Conservation (phyloP, 2,329 filamentous ascomycete species). For the Trichoderma hamatum region DNA sequence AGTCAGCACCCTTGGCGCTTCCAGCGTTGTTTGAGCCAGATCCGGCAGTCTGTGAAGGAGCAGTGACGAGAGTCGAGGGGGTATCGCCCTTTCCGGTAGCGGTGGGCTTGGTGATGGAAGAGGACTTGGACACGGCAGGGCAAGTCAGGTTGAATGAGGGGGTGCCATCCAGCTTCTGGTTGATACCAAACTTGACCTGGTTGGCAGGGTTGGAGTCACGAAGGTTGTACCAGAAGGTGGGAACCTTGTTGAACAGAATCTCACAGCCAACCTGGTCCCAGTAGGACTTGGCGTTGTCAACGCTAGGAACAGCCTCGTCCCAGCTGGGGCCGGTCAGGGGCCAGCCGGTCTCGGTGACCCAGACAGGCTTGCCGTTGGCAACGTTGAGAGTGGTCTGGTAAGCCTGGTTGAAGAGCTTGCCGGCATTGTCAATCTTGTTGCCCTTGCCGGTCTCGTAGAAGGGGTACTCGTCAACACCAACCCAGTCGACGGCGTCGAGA, state of each 20-base stretch:
- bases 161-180: constrained; percentile 54
- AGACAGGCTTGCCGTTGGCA: constrained; percentile 57
- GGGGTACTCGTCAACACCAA: constrained; percentile 68
- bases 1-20: constrained; percentile 1
- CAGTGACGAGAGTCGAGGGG: constrained; percentile 20
- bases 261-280: constrained; percentile 65
- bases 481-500: constrained; percentile 64
- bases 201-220: constrained; percentile 64
- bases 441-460: constrained; percentile 63
- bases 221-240: constrained; percentile 65
- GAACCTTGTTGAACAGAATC: constrained; percentile 56
- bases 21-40: constrained; percentile 14
- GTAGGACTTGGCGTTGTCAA: constrained; percentile 64
- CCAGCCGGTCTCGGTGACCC: constrained; percentile 70
- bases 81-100: constrained; percentile 14
- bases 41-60: constrained; percentile 8
- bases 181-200: constrained; percentile 60
- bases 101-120: constrained; percentile 11
- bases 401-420: constrained; percentile 56
- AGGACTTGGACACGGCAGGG: constrained; percentile 43
- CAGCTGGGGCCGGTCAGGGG: constrained; percentile 57
- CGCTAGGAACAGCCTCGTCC: constrained; percentile 58
- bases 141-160: constrained; percentile 59
- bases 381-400: constrained; percentile 50
- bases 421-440: constrained; percentile 59